A percentile compares a stretch with the other conserved stretches of the same genome.
Conservation (phyloP, 805 yeast species). For the Kuraishia piskuri region DNA sequence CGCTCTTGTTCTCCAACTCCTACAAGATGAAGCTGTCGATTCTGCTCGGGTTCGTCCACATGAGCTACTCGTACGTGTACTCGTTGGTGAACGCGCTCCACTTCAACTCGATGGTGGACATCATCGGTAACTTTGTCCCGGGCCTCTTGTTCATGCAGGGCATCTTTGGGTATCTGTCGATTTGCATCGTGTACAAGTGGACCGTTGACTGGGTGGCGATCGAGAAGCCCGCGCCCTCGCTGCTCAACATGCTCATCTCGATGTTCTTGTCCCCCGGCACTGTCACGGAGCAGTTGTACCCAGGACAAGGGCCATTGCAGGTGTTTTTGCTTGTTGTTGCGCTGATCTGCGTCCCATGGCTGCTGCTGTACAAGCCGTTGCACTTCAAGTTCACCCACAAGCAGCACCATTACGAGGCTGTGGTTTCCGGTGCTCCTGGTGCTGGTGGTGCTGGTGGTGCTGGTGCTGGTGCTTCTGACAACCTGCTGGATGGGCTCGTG, state of each 20-base stretch:
- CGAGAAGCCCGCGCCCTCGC: constrained; percentile 60
- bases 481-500: constrained; percentile 7
- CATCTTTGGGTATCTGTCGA: constrained; percentile 61
- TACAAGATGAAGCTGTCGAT: constrained; percentile 73
- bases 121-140: constrained; percentile 66
- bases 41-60: constrained; percentile 67
- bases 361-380: constrained; percentile 58
- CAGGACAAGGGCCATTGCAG: constrained; percentile 58
- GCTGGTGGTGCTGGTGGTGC: constrained; percentile 1
- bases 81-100: constrained; percentile 55
- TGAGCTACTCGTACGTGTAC: constrained; percentile 63
- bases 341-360: constrained; percentile 67
- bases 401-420: constrained; percentile 37
- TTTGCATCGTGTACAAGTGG: constrained; percentile 71
- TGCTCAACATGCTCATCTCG: constrained; percentile 65
- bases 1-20: constrained; percentile 59
- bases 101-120: constrained; percentile 54
- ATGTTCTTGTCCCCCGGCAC: constrained; percentile 72
- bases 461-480: constrained; percentile 17
- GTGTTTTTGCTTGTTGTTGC: constrained; percentile 50
- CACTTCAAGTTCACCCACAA: constrained; percentile 40
- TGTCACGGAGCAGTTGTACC: constrained; percentile 55
- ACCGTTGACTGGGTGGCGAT: constrained; percentile 58
- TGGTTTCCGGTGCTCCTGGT: constrained; percentile 21
- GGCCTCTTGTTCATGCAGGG: constrained; percentile 70